These are phyloP conservation scores for Neovahlkampfia damariscottae DNA, from an alignment of 78 protist genomes.

Conservation along the genomic window DNA sequence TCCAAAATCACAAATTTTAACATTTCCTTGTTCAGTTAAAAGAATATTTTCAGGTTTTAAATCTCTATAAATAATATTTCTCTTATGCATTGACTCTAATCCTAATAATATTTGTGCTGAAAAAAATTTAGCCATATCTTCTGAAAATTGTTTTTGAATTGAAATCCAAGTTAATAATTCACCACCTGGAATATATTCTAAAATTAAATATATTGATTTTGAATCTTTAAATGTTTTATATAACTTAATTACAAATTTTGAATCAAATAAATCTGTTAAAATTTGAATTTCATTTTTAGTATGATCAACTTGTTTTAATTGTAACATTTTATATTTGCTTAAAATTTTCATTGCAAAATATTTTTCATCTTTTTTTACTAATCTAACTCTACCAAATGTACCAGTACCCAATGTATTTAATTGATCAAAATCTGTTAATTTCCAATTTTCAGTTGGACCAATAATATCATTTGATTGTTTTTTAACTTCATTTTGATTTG, in stretches of 20 bases:
- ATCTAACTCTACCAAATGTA: conserved; percentile 16
- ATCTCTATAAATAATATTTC: conserved; percentile 59
- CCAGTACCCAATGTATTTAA: conserved; percentile 16
- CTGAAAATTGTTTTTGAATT: conserved; percentile 34
- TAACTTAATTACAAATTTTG: no score
- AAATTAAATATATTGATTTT: conserved; percentile 48
- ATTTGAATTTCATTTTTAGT: no score
- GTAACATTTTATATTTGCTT: conserved; percentile 54
- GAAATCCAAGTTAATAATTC: conserved; percentile 50
- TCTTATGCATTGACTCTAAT: neutral
- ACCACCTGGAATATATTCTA: conserved; percentile 64
- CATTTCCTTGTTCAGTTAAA: conserved; percentile 59
- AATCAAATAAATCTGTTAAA: no score
- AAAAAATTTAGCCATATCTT: conserved; percentile 4
- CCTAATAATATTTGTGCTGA: conserved; percentile 27
- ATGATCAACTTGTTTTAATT: conserved; percentile 46
- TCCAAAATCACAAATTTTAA: conserved; percentile 83
- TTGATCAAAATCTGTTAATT: neutral
- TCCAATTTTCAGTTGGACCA: no score
- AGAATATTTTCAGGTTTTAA: conserved; percentile 87
- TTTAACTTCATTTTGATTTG: no score
- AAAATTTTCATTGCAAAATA: conserved; percentile 65
- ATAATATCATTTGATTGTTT: no score
- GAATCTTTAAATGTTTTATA: conserved; percentile 66
- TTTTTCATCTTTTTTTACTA: neutral